Percentiles rank a stretch among this genome's conserved stretches.
Conservation (phyloP, 176 grass and related monocot genomes). For the Thinopyrum elongatum region DNA sequence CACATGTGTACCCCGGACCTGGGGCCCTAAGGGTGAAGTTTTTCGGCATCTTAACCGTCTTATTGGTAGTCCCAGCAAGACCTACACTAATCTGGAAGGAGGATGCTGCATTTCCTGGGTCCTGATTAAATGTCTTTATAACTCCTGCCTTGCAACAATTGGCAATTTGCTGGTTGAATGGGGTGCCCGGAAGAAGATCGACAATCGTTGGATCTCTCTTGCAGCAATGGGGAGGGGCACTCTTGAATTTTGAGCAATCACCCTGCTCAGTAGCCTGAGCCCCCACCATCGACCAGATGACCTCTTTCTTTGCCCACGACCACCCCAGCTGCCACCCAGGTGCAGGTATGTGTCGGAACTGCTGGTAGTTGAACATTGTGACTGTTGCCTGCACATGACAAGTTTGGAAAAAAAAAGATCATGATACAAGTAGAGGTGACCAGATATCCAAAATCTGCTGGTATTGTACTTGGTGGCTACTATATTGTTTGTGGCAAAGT, state of each 20-base stretch:
- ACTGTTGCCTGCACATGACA: constrained; percentile 60
- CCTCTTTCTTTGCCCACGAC: constrained; percentile 86
- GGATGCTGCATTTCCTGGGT: constrained; percentile 58
- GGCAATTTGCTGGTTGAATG: constrained; percentile 75
- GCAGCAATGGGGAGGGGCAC: constrained; percentile 55
- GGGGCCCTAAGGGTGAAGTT: constrained; percentile 82
- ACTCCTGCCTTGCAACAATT: constrained; percentile 89
- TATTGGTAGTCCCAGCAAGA: constrained; percentile 70
- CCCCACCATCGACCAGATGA: constrained; percentile 93
- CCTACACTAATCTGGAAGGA: constrained; percentile 86
- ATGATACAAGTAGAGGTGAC: not conserved
- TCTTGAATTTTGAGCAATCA: constrained; percentile 82
- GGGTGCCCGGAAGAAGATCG: constrained; percentile 72
- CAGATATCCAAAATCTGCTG: not conserved
- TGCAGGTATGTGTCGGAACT: constrained; percentile 71
- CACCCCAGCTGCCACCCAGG: constrained; percentile 84
- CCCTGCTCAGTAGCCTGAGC: constrained; percentile 81
- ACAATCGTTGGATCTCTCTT: constrained; percentile 66
- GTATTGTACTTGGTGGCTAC: not conserved
- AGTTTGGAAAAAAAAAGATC: not conserved
- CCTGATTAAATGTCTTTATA: constrained; percentile 60
- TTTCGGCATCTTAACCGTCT: constrained; percentile 67
- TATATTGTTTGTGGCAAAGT: not conserved
- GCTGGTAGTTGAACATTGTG: constrained; percentile 84
- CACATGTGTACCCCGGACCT: constrained; percentile 85